Percentiles rank a stretch among this genome's conserved stretches.
phyloP scores from a whole-genome alignment of 225 moss, liverwort and hornwort species.

The Marchantia paleacea region DNA sequence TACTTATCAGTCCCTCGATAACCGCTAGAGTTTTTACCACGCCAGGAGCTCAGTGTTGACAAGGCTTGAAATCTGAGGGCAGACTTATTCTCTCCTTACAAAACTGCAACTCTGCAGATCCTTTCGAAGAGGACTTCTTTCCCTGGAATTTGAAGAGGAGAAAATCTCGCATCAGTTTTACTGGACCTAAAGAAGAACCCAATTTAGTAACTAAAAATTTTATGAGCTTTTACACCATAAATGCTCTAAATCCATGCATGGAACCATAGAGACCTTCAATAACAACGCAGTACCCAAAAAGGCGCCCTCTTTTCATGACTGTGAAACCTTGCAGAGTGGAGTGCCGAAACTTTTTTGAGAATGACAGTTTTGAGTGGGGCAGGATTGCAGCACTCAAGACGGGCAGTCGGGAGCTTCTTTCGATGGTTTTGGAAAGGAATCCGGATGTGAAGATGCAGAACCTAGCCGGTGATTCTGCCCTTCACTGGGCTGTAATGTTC shows the following conservation, averaged over 20 bases:
- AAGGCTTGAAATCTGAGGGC: neutral
- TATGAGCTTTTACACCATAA: neutral
- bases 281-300: neutral
- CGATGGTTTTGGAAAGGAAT: constrained; percentile 44
- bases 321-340: neutral
- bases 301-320: neutral
- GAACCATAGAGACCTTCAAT: neutral
- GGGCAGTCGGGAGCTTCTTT: constrained; percentile 52
- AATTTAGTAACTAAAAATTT: neutral
- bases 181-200: neutral
- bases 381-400: constrained; percentile 60
- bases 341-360: neutral
- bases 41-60: neutral
- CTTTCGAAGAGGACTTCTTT: too few species aligned
- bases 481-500: constrained; percentile 76
- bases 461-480: constrained; percentile 55
- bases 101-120: too few species aligned
- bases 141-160: neutral
- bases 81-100: neutral
- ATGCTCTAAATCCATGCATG: neutral
- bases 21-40: neutral
- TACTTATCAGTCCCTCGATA: neutral
- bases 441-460: constrained; percentile 56
- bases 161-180: neutral
- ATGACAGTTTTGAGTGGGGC: constrained; percentile 43